Percentiles rank a stretch among this genome's conserved stretches.
Conservation (phyloP, 1,284 basidiomycete species). For the Ustilago bromivora region DNA sequence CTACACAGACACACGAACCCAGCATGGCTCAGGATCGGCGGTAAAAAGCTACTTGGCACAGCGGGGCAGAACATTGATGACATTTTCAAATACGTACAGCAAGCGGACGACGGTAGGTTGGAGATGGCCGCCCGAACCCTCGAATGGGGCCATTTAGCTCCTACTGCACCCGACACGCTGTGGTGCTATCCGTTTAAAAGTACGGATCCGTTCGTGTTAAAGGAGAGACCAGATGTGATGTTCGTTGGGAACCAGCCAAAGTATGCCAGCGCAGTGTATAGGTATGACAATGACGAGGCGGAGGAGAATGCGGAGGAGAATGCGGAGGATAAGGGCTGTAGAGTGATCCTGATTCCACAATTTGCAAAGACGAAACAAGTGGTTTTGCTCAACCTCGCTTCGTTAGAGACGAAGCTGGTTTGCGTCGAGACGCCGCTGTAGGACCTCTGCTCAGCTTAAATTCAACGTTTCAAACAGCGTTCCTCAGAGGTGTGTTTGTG, state of each 20-base stretch:
- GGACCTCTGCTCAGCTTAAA: background rate
- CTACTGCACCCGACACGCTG: slow-evolving; percentile 96
- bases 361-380: slow-evolving; percentile 79
- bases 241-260: slow-evolving; percentile 89
- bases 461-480: background rate
- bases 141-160: slow-evolving; percentile 94
- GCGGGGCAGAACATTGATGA: slow-evolving; percentile 95
- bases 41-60: slow-evolving; percentile 77
- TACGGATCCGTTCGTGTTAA: slow-evolving; percentile 88
- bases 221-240: slow-evolving; percentile 86
- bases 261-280: slow-evolving; percentile 72
- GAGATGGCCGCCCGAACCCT: slow-evolving; percentile 83
- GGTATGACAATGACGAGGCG: slow-evolving; percentile 54
- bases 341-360: slow-evolving; percentile 85
- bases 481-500: background rate
- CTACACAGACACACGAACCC: slow-evolving; percentile 91
- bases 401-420: slow-evolving; percentile 73
- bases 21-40: slow-evolving; percentile 78
- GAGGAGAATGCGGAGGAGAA: slow-evolving; percentile 13
- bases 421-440: slow-evolving; percentile 22
- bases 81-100: slow-evolving; percentile 86
- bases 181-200: slow-evolving; percentile 95
- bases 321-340: slow-evolving; percentile 70
- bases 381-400: slow-evolving; percentile 76
- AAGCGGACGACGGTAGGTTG: slow-evolving; percentile 71